Base-by-base conservation (phyloP, 1,139 yeast genomes). In the Scheffersomyces segobiensis region DNA sequence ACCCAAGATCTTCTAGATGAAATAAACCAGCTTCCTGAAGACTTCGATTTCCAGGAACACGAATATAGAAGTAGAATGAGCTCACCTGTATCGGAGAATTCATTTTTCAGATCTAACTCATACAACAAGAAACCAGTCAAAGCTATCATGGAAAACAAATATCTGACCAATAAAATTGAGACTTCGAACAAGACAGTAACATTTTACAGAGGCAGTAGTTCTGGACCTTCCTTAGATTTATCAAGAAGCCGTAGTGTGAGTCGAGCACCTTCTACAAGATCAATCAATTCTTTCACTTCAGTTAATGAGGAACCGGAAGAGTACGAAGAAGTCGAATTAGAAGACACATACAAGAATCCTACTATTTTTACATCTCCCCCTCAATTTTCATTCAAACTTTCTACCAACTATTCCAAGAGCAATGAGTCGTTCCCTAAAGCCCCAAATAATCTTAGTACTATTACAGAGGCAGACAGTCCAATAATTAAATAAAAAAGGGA, bases 1-100 rank as follows among this genome's bases (percentile, higher is more conserved):
- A 81, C 79, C 57, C 73, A 76, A 51, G 83, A 78, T 50, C 60
- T 64, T 12, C 55, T 85, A 6, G 89, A 85, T 65, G 89, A 85
- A 68, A 77, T 84, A 26, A 85, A 87, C 63, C 79, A 73, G 53
- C 71, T 86, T 2, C 89, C 90, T 0, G 89, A 84, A 65, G 90
- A 86, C 63, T 86, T 72, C 64, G 87, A 85, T 55, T 85, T 84
- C 64, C 81, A 80, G 12, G 78, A 76, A 14, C 70, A 72, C 21
- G 71, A 71, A 21, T 67, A 67, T 51, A 67, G 47, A 17, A 53
- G 18, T 12, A 19, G 32, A 49, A 10, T 32, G 42, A 20, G 55
- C 53, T n/a, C 46, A 3, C 32, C 55, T 1, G 47, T 39, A 32
- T 21, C 24, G 19, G 55, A 52, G 52, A 53, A 62, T 53, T 50